Conservation (phyloP, 176 grass and related monocot genomes). For the Oryza nivara region DNA sequence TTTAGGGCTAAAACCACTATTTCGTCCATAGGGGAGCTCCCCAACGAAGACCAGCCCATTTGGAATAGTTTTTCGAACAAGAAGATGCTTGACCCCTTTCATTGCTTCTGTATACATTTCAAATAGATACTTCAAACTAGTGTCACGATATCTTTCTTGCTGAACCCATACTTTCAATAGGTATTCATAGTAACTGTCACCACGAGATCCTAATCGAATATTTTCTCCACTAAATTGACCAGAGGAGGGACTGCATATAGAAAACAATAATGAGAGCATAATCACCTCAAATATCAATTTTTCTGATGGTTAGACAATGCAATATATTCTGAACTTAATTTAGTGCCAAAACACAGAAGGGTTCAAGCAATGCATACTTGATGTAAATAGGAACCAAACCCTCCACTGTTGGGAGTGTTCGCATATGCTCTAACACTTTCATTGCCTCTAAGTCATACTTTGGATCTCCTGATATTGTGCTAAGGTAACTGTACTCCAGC, state of each 20-base stretch:
- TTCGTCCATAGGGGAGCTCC: conserved; percentile 79
- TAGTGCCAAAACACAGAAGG: conserved; percentile 17
- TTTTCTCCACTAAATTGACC: conserved; percentile 95
- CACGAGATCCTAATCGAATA: conserved; percentile 92
- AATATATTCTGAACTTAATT: conserved; percentile 21
- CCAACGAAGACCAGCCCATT: conserved; percentile 93
- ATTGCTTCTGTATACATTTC: conserved; percentile 94
- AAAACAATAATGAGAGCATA: conserved; percentile 40
- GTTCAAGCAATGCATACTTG: conserved; percentile 53
- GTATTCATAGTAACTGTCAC: conserved; percentile 99
- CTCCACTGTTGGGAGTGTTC: conserved; percentile 84
- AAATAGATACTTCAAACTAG: conserved; percentile 77
- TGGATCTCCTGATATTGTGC: conserved; percentile 82
- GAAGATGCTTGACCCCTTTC: conserved; percentile 90
- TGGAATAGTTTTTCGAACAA: conserved; percentile 89
- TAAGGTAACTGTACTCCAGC: conserved; percentile 95
- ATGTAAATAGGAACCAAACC: conserved; percentile 97
- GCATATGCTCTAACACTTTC: conserved; percentile 93
- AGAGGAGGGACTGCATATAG: conserved; percentile 70
- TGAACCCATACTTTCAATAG: conserved; percentile 97
- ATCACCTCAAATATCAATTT: conserved; percentile 22
- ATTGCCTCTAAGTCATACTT: conserved; percentile 84
- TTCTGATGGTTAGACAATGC: conserved; percentile 26
- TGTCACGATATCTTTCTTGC: conserved; percentile 62
- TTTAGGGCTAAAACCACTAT: conserved; percentile 86